Percentiles rank a stretch among this genome's conserved stretches.
Conservation (phyloP, 116 monocot species). For the Cymodocea nodosa region DNA sequence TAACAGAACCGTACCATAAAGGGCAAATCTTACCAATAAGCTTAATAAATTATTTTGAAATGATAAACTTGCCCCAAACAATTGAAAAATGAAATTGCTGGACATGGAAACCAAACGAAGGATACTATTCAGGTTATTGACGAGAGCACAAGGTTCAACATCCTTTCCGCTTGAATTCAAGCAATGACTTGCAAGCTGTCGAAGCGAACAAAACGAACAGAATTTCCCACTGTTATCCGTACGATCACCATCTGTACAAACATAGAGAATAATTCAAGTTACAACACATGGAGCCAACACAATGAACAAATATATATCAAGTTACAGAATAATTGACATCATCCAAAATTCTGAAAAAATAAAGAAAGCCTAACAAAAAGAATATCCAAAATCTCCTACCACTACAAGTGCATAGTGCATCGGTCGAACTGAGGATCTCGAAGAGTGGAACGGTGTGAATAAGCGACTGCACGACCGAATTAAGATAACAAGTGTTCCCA, state of each 20-base stretch:
- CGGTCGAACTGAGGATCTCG: constrained; percentile 20
- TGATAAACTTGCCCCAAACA: background rate
- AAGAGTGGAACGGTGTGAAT: constrained; percentile 63
- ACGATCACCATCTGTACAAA: constrained; percentile 17
- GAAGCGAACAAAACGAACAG: constrained; percentile 62
- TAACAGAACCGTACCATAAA: too few species aligned
- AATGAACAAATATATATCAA: too few species aligned
- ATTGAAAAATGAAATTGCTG: constrained; percentile 20
- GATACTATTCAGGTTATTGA: constrained; percentile 68
- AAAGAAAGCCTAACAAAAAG: constrained; percentile 2
- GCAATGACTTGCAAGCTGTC: constrained; percentile 18
- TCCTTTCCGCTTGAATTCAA: constrained; percentile 8
- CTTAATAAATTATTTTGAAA: too few species aligned
- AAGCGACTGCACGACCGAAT: constrained; percentile 63
- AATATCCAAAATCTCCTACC: background rate
- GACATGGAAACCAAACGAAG: constrained; percentile 14
- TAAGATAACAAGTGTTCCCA: constrained; percentile 84
- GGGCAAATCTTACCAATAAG: too few species aligned
- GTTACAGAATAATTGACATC: too few species aligned
- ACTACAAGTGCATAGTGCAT: constrained; percentile 3
- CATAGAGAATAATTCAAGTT: too few species aligned
- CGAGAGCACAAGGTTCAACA: constrained; percentile 25
- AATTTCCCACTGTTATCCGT: constrained; percentile 25
- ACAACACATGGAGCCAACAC: background rate
- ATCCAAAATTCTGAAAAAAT: background rate